Base-by-base conservation (phyloP, 371 early-diverging fungal genomes). In the Mortierella sp. region DNA sequence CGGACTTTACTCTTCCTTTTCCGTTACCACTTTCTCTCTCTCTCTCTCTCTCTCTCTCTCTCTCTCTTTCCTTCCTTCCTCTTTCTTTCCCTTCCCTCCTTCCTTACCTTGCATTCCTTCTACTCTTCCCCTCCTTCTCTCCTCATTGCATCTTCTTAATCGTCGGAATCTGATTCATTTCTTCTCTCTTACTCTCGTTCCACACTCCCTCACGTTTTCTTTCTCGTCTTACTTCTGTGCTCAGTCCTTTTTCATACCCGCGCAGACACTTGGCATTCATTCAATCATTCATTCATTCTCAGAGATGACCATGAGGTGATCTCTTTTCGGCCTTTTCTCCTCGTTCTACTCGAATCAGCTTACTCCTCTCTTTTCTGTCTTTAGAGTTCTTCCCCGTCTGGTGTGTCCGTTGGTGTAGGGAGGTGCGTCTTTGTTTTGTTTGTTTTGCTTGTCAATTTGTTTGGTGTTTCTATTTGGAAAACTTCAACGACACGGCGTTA, bases 361-460 rank as follows among this genome's bases (percentile, higher is more conserved):
- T 31, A 0, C 24, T 58, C 60, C 13, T 28, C 26, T 14, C 9
- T 19, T 11, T 31, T 4, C 28, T 14, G 3, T 34, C 19, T 60
- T 34, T 34, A 19, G 34, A 38, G 10, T 42, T 38, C 42, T 8
- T 42, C 34, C 34, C 38, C 0, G 21, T 68, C 38, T 9, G 1
- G 5, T 24, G 38, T 68, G 68, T 68, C 68, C 68, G 68, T 68
- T 68, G 42, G 68, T 68, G 34, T 38, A 68, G 24, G 42, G 68
- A 68, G 68, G 68, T 68, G 42, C 21, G 44, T 11, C n/a, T 63
- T 31, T 63, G 14, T 16, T 16, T 63, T 31, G 21, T 31, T 21
- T 63, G 19, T 34, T 34, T 38, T 28, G 9, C 38, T 65, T 65
- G 19, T 38, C 7, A 21, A 6, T 34, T 10, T 38, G 19, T n/a